Evolutionary conservation across 2,329 filamentous ascomycete species (phyloP).

Genomic region (Dactylellina drechsleri): DNA sequence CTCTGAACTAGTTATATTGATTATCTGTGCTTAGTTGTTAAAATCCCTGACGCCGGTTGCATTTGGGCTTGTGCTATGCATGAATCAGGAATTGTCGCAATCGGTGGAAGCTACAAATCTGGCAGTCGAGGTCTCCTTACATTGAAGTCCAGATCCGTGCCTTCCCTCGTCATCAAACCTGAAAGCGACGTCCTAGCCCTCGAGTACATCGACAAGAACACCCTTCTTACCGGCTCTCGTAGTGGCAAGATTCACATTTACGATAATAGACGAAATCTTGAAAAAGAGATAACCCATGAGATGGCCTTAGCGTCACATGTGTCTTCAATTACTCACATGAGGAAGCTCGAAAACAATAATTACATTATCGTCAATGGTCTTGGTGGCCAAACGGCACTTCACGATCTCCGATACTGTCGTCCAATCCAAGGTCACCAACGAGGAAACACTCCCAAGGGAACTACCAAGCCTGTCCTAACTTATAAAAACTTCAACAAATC

Average conservation of each 20-base stretch:
- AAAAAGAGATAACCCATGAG: constrained; percentile 50
- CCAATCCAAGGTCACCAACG: constrained; percentile 47
- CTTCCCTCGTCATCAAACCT: constrained; percentile 31
- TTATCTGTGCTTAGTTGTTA: constrained; percentile 25
- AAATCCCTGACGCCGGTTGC: constrained; percentile 32
- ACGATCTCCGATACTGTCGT: constrained; percentile 47
- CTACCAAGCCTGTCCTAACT: constrained; percentile 29
- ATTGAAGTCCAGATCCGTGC: constrained; percentile 21
- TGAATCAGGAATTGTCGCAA: constrained; percentile 29
- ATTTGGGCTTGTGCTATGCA: constrained; percentile 47
- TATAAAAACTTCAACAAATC: constrained; percentile 47
- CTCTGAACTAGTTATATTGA: neutral
- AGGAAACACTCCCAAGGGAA: constrained; percentile 32
- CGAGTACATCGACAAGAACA: constrained; percentile 43
- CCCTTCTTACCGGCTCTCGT: constrained; percentile 44
- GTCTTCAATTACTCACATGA: constrained; percentile 45
- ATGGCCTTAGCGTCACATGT: constrained; percentile 37
- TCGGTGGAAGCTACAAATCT: constrained; percentile 45
- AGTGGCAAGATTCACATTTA: constrained; percentile 52
- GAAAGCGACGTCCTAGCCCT: constrained; percentile 48
- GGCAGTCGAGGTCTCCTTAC: constrained; percentile 41
- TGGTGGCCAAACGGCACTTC: constrained; percentile 38
- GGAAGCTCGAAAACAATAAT: constrained; percentile 42
- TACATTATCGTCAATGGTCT: constrained; percentile 50
- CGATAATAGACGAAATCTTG: constrained; percentile 49